A percentile compares a stretch with the other conserved stretches of the same genome.
Conservation (phyloP, 495 filamentous ascomycete genomes). For the Tuber aestivum region DNA sequence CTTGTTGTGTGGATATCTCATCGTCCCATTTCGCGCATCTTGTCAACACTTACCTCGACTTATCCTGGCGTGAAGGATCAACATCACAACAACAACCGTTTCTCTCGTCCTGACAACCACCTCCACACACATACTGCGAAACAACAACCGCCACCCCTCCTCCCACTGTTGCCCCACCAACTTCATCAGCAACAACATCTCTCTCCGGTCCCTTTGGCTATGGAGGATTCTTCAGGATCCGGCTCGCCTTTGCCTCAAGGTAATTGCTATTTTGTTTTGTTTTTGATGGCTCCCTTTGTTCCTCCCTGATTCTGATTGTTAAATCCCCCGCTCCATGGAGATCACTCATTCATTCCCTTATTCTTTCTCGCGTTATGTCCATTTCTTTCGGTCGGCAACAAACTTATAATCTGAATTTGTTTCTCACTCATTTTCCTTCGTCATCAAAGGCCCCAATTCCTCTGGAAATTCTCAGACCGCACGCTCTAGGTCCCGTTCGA, state of each 20-base stretch:
- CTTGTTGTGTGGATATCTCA: conserved; percentile 2
- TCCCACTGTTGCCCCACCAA: conserved; percentile 38
- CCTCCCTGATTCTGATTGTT: background rate
- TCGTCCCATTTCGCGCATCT: background rate
- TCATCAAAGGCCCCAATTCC: conserved; percentile 28
- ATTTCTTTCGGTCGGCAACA: background rate
- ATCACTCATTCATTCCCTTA: conserved; percentile 14
- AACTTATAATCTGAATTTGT: conserved; percentile 4
- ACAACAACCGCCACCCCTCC: conserved; percentile 14
- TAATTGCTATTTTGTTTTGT: conserved; percentile 20
- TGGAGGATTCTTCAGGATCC: conserved; percentile 37
- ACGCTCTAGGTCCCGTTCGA: conserved; percentile 41
- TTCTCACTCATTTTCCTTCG: conserved; percentile 5
- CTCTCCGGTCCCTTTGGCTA: conserved; percentile 15
- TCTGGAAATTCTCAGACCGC: conserved; percentile 32
- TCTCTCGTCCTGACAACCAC: conserved; percentile 22
- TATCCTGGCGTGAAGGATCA: conserved; percentile 10
- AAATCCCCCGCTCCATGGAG: conserved; percentile 6
- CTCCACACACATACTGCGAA: conserved; percentile 31
- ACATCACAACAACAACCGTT: conserved; percentile 33
- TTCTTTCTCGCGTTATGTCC: background rate
- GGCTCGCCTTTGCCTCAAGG: conserved; percentile 35
- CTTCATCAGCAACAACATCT: conserved; percentile 32
- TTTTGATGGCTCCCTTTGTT: conserved; percentile 6
- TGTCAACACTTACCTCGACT: conserved; percentile 5